phyloP scores from a whole-genome alignment of 495 filamentous ascomycete species.

The Endocarpon pusillum region DNA sequence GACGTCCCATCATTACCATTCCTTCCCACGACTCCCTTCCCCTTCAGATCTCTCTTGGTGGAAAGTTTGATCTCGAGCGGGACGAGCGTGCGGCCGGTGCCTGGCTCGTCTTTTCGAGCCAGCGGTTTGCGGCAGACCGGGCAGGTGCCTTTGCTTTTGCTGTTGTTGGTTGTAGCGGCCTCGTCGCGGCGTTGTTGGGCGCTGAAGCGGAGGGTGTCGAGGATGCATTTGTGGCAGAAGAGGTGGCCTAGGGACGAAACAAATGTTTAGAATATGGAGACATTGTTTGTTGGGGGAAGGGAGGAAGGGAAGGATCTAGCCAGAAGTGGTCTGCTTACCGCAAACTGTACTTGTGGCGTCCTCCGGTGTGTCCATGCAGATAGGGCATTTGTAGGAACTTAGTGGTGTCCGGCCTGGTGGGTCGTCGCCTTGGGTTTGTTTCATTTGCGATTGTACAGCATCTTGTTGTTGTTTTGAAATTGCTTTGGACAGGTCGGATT shows the following conservation, averaged over 20 bases:
- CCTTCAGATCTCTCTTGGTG: slow-evolving; percentile 19
- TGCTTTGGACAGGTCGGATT: slow-evolving; percentile 25
- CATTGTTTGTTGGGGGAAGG: slow-evolving; percentile 1
- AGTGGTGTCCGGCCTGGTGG: slow-evolving; percentile 26
- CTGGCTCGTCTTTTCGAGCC: slow-evolving; percentile 12
- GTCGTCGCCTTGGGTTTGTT: slow-evolving; percentile 31
- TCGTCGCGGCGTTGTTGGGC: slow-evolving; percentile 24
- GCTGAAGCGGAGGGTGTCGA: slow-evolving; percentile 48
- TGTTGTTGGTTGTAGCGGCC: slow-evolving; percentile 11
- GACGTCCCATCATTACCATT: too few species aligned
- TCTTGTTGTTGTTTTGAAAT: slow-evolving; percentile 32
- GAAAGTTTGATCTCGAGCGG: slow-evolving; percentile 44
- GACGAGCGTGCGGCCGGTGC: slow-evolving; percentile 25
- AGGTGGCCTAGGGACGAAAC: slow-evolving; percentile 46
- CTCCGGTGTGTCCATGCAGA: slow-evolving; percentile 67
- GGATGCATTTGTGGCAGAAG: slow-evolving; percentile 70
- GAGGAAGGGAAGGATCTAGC: too few species aligned
- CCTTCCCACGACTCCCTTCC: too few species aligned
- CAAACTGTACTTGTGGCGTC: slow-evolving; percentile 66
- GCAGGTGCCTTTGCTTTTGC: slow-evolving; percentile 20
- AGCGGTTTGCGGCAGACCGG: slow-evolving; percentile 31
- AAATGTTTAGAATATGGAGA: neutral
- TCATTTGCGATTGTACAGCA: slow-evolving; percentile 31
- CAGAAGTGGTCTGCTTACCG: too few species aligned
- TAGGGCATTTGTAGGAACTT: slow-evolving; percentile 51